Evolutionary conservation across 805 yeast species (phyloP).

Genomic region (Lipomyces kockii): DNA sequence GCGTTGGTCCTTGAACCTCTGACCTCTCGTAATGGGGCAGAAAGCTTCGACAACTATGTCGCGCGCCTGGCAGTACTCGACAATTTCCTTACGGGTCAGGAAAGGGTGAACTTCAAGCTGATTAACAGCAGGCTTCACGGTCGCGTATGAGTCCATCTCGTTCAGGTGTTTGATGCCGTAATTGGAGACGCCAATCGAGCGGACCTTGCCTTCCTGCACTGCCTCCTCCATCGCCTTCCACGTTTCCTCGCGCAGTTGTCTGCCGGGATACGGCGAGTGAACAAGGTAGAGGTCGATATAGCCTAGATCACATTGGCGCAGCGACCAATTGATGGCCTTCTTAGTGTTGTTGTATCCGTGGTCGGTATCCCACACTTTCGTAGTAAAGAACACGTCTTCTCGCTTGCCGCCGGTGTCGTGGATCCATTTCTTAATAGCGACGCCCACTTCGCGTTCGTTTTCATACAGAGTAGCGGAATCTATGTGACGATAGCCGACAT

Average conservation of each 20-base stretch:
- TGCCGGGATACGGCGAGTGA: constrained; percentile 59
- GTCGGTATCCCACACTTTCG: constrained; percentile 43
- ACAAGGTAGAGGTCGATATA: constrained; percentile 68
- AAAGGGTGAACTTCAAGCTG: constrained; percentile 87
- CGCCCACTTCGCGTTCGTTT: constrained; percentile 70
- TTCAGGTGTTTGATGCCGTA: constrained; percentile 66
- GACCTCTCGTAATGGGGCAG: constrained; percentile 69
- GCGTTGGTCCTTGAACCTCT: constrained; percentile 42
- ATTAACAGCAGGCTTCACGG: constrained; percentile 69
- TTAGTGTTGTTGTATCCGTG: constrained; percentile 59
- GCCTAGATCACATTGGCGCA: constrained; percentile 52
- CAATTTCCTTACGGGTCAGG: constrained; percentile 68
- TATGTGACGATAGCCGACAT: constrained; percentile 76
- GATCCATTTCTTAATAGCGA: constrained; percentile 54
- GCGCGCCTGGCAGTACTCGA: constrained; percentile 60
- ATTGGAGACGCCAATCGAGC: constrained; percentile 77
- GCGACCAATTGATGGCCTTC: constrained; percentile 61
- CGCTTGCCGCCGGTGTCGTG: constrained; percentile 48
- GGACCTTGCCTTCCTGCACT: constrained; percentile 60
- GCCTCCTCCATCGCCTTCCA: constrained; percentile 79
- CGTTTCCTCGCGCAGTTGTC: constrained; percentile 61
- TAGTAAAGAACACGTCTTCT: constrained; percentile 46
- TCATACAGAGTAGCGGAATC: constrained; percentile 76
- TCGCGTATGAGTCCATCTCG: constrained; percentile 50
- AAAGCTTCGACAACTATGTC: constrained; percentile 72